phyloP scores from a whole-genome alignment of 2,329 filamentous ascomycete species.

The Fusarium armeniacum region DNA sequence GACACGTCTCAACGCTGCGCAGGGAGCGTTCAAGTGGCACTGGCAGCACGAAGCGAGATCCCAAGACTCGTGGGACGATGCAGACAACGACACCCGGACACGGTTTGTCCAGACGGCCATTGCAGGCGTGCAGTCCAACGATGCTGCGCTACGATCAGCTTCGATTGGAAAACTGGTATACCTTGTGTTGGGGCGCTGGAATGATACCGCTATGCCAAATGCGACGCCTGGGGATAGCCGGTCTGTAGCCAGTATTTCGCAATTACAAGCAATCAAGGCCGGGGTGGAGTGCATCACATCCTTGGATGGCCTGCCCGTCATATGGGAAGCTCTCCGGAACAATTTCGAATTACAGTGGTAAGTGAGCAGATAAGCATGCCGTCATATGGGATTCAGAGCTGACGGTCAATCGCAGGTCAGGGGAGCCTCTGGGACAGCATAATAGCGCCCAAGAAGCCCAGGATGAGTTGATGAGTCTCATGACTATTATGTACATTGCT shows the following conservation, averaged over 20 bases:
- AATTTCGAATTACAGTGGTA: constrained; percentile 69
- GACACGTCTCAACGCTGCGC: constrained; percentile 80
- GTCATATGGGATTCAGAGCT: constrained; percentile 41
- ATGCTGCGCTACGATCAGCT: constrained; percentile 64
- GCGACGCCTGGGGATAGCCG: constrained; percentile 59
- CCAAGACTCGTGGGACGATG: constrained; percentile 73
- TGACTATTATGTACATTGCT: constrained; percentile 73
- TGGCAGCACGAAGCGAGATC: constrained; percentile 70
- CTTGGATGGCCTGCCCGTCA: constrained; percentile 63
- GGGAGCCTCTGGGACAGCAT: constrained; percentile 59
- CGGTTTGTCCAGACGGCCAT: constrained; percentile 71
- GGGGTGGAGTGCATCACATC: constrained; percentile 66
- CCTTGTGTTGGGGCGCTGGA: constrained; percentile 78
- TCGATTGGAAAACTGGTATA: constrained; percentile 72
- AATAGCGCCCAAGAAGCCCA: constrained; percentile 65
- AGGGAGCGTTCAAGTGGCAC: constrained; percentile 80
- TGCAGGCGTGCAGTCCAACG: constrained; percentile 58
- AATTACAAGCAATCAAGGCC: constrained; percentile 71
- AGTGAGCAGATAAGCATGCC: constrained; percentile 32
- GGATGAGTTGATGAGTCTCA: constrained; percentile 73
- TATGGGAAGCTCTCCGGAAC: constrained; percentile 66
- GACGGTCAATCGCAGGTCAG: constrained; percentile 58
- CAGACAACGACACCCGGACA: constrained; percentile 67
- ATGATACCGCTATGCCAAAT: constrained; percentile 71
- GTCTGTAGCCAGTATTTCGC: constrained; percentile 67